Conservation (phyloP, 2,329 filamentous ascomycete genomes). For the Tolypocladium ophioglossoides region DNA sequence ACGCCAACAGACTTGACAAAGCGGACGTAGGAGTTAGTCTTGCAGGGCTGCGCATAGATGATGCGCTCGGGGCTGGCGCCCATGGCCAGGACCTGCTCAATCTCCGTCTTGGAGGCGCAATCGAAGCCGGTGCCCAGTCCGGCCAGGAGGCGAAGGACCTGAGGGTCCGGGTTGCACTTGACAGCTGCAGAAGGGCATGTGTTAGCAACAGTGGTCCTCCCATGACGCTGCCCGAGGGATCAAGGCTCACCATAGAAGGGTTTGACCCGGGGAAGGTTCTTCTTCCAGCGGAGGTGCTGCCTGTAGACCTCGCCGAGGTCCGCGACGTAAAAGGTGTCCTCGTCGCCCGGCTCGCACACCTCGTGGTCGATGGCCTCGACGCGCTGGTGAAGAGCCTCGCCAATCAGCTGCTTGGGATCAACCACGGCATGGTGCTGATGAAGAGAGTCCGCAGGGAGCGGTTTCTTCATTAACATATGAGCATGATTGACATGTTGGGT, state of each 20-base stretch:
- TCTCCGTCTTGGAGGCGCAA: slow-evolving; percentile 95
- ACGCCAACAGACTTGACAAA: slow-evolving; percentile 78
- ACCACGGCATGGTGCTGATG: slow-evolving; percentile 29
- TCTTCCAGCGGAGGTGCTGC: slow-evolving; percentile 97
- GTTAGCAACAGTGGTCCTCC: neutral
- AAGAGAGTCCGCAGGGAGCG: slow-evolving; percentile 26
- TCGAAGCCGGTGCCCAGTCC: slow-evolving; percentile 91
- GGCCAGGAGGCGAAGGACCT: slow-evolving; percentile 78
- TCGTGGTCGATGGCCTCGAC: slow-evolving; percentile 79
- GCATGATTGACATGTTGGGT: slow-evolving; percentile 37
- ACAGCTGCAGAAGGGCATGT: slow-evolving; percentile 54
- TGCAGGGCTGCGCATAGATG: slow-evolving; percentile 98
- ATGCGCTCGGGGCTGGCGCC: slow-evolving; percentile 82
- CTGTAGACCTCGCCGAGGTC: slow-evolving; percentile 98
- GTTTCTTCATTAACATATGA: slow-evolving; percentile 37
- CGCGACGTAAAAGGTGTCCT: slow-evolving; percentile 97
- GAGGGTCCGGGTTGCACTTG: slow-evolving; percentile 95
- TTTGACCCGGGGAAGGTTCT: slow-evolving; percentile 82
- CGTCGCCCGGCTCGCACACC: slow-evolving; percentile 79
- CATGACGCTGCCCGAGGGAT: neutral
- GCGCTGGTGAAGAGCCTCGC: slow-evolving; percentile 75
- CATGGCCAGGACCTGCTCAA: slow-evolving; percentile 78
- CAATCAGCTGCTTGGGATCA: slow-evolving; percentile 69
- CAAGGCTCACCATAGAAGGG: slow-evolving; percentile 75
- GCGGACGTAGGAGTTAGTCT: slow-evolving; percentile 95